Conservation (phyloP, 2,329 filamentous ascomycete species). For the Exophiala alcalophila region DNA sequence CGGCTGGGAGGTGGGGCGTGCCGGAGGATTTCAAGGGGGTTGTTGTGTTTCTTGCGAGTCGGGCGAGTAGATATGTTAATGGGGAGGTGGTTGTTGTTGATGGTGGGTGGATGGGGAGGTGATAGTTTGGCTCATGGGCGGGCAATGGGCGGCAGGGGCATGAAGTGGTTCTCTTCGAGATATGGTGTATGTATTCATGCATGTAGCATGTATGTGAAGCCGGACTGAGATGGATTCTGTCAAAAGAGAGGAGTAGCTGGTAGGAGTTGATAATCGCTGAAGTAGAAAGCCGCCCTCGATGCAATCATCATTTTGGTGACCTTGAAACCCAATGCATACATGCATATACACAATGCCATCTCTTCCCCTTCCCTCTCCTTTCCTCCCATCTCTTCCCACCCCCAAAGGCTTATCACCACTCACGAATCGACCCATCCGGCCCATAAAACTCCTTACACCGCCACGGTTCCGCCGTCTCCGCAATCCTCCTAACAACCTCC, state of each 20-base stretch:
- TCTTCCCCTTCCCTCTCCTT: background rate
- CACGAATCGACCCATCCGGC: conserved; percentile 62
- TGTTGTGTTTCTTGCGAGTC: conserved; percentile 49
- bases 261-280: too few relatives aligned
- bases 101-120: conserved; percentile 76
- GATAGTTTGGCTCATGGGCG: background rate
- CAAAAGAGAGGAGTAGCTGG: too few relatives aligned
- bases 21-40: conserved; percentile 54
- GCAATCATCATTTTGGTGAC: too few relatives aligned
- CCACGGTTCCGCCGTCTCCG: conserved; percentile 62
- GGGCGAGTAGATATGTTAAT: conserved; percentile 47
- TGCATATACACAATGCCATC: too few relatives aligned
- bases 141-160: too few relatives aligned
- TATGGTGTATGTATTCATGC: too few relatives aligned
- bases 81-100: conserved; percentile 45
- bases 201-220: too few relatives aligned
- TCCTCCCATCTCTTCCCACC: background rate
- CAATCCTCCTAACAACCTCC: conserved; percentile 60
- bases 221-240: too few relatives aligned
- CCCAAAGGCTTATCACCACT: conserved; percentile 64
- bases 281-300: too few relatives aligned
- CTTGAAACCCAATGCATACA: too few relatives aligned
- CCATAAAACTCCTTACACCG: conserved; percentile 64
- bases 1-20: conserved; percentile 75
- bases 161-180: too few relatives aligned